phyloP scores from a whole-genome alignment of 345 rosid species.

The Lepidium africanum region DNA sequence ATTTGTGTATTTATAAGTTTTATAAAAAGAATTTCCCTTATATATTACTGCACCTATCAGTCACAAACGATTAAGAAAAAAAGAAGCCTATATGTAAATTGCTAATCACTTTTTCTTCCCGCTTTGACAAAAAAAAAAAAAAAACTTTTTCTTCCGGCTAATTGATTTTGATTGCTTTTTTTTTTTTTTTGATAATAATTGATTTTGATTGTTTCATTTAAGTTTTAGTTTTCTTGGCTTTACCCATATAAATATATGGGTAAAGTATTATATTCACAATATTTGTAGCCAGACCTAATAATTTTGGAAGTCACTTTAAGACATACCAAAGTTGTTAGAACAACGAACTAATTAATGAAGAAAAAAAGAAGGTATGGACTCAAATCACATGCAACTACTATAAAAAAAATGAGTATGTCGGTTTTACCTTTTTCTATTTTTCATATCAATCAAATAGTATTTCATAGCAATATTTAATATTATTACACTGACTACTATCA shows the following conservation, averaged over 20 bases:
- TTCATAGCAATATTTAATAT: background rate
- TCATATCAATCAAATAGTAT: background rate
- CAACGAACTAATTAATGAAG: background rate
- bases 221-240: background rate
- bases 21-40: too few species aligned
- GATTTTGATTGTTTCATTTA: background rate
- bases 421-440: background rate
- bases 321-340: background rate
- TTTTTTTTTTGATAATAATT: too few species aligned
- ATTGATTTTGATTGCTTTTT: background rate
- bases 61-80: too few species aligned
- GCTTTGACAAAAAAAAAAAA: too few species aligned
- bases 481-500: slow-evolving; percentile 2
- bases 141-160: background rate
- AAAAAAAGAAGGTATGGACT: slow-evolving; percentile 3
- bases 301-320: background rate
- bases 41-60: too few species aligned
- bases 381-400: slow-evolving; percentile 16
- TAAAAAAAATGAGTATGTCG: slow-evolving; percentile 15
- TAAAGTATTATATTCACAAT: background rate
- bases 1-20: too few species aligned
- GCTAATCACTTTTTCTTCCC: too few species aligned
- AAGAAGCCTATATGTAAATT: background rate
- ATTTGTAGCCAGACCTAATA: background rate
- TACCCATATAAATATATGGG: background rate